Conservation (phyloP, 2,329 filamentous ascomycete genomes). For the Dothideomycetes sp. region DNA sequence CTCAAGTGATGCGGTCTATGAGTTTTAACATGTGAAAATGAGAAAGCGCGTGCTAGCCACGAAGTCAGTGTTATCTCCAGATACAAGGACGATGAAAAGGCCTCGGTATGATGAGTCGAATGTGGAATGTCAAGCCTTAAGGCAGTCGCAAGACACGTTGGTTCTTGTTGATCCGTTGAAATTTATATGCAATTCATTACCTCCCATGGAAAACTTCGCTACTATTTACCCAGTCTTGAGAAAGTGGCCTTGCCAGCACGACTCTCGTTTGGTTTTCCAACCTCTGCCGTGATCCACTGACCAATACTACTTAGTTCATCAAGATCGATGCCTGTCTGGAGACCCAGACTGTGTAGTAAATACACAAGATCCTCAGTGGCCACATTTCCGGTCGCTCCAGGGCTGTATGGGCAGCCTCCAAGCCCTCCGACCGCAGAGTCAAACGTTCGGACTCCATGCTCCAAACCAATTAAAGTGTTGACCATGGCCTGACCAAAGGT, state of each 20-base stretch:
- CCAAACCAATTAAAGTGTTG: slow-evolving; percentile 66
- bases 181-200: too few species aligned
- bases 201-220: neutral
- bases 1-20: too few species aligned
- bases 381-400: slow-evolving; percentile 77
- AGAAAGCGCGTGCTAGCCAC: too few species aligned
- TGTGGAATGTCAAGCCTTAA: too few species aligned
- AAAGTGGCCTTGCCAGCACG: slow-evolving; percentile 53
- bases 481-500: slow-evolving; percentile 80
- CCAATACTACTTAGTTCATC: slow-evolving; percentile 58
- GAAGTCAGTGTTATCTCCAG: too few species aligned
- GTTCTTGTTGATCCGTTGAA: too few species aligned
- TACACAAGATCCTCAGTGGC: slow-evolving; percentile 78
- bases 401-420: slow-evolving; percentile 76
- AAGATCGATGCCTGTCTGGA: slow-evolving; percentile 62
- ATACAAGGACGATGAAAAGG: too few species aligned
- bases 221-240: slow-evolving; percentile 5
- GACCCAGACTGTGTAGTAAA: slow-evolving; percentile 59
- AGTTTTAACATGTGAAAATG: too few species aligned
- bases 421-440: slow-evolving; percentile 71
- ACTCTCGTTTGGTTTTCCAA: slow-evolving; percentile 54
- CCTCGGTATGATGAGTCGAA: too few species aligned
- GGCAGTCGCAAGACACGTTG: too few species aligned
- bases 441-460: slow-evolving; percentile 67
- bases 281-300: slow-evolving; percentile 56